Base-by-base conservation (phyloP, 78 protist species). In the Capsaspora owczarzaki region DNA sequence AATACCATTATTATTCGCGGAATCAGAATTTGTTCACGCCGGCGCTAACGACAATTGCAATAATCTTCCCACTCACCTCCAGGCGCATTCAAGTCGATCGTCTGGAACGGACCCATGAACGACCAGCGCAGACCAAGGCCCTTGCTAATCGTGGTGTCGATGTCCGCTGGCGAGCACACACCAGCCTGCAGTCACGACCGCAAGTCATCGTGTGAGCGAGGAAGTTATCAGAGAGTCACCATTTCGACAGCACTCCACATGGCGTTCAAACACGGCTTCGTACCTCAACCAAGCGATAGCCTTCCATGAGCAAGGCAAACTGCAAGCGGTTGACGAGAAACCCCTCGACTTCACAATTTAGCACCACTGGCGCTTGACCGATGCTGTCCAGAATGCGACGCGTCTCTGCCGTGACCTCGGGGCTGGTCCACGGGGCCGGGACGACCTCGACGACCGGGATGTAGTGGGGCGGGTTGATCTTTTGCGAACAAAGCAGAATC, bases 71-170 rank as follows among this genome's bases (percentile, higher is more conserved):
- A 69, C n/a, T n/a, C n/a, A 38, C 86, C 86, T 6, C 31, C 51
- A 0, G 86, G 86, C 42, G 86, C 86, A 60, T 83, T 83, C 22
- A 83, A 47, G 37, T 83, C 76, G 37, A 83, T 83, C 29, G 86
- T 83, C 69, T 83, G 47, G 29, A 83, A 83, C 20, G 86, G 86
- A 0, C 86, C 86, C 86, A 83, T 83, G 43, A 83, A 83, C 3
- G 78, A 63, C 86, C 86, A 83, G 16, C 86, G 80, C 51, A 83
- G 60, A 1, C 79, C 86, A 19, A 83, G 86, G 3, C 86, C 85
- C 60, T 41, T 29, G 5, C 22, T 12, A 37, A 71, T 22, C 23
- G 41, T 22, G 10, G 60, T 43, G 76, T 68, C 76, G 60, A 43
- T 56, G 37, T 71, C 76, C 37, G 22, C 38, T 22, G 60, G 37